Conservation (phyloP, 2,329 filamentous ascomycete genomes). For the Fusarium fracticaudum region DNA sequence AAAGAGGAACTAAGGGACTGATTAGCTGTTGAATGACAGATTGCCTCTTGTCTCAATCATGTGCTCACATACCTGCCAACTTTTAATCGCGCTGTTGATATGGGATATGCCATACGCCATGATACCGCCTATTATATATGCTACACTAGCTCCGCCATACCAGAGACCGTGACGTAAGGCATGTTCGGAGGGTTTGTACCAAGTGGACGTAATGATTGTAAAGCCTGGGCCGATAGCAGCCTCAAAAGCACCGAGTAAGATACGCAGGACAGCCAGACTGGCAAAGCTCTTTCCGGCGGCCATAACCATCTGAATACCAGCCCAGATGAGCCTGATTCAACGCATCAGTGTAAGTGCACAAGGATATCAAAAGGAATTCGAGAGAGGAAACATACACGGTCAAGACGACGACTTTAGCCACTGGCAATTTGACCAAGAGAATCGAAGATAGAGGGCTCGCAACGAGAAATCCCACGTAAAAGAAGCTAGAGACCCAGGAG, state of each 20-base stretch:
- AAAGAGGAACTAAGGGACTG: not conserved
- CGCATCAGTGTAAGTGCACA: not conserved
- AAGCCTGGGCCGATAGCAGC: not conserved
- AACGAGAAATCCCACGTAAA: not conserved
- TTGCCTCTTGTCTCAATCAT: not conserved
- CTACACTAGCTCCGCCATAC: not conserved
- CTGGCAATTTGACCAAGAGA: not conserved
- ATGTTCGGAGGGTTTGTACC: not conserved
- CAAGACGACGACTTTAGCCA: not conserved
- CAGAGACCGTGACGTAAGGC: not conserved
- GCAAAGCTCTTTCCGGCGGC: not conserved
- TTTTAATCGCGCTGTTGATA: not conserved
- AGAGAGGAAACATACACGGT: not conserved
- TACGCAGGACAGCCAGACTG: not conserved
- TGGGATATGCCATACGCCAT: not conserved
- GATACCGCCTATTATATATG: not conserved
- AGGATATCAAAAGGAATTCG: rapidly evolving
- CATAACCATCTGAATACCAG: not conserved
- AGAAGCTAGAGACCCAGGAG: not conserved
- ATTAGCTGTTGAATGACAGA: not conserved
- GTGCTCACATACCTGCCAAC: not conserved
- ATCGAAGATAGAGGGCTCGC: not conserved
- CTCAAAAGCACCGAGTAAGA: not conserved
- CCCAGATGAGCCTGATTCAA: not conserved
- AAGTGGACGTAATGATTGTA: not conserved